Base-by-base conservation (phyloP, 345 rosid genomes). In the Populus tremula region DNA sequence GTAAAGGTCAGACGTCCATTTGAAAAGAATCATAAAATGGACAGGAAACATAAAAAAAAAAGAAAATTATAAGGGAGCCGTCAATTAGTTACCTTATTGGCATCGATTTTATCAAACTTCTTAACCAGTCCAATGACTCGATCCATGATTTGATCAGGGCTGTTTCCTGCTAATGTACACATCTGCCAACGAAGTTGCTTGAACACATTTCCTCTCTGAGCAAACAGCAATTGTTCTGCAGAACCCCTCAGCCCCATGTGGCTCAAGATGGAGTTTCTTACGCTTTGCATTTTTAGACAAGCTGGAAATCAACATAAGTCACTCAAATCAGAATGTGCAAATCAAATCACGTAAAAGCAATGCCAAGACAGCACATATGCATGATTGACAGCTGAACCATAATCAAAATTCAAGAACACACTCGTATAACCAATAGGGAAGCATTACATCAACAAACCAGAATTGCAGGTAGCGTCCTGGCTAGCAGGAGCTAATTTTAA, bases 21-120 rank as follows among this genome's bases (percentile, higher is more conserved):
- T 68, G 6, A 75, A 66, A 53, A 8, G 10, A 53, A 14, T 35
- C 16, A 20, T 13, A 36, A 3, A 18, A 50, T 16, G 20, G 35
- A 65, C 3, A 18, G 66, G 16, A 45, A 27, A 65, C 64, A 50
- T 25, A 31, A 6, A 36, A 16, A 38, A 5, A 8, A 20, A 11
- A 41, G 49, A 56, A 43, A 27, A 35, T 53, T 25, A 0, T 43
- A 31, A 73, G 13, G 20, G 35, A 64, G 20, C 13, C 23, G 69
- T 47, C 31, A 35, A 43, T 16, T 27, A 47, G 75, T 31, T 64
- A 89, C 92, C 94, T 89, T 90, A 59, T 72, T 65, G 72, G 89
- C 85, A 71, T 90, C 92, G 43, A 84, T 80, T 78, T 80, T 90
- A 73, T 87, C 89, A 8, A 85, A 85, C 71, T 87, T 87, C 86